A percentile compares a stretch with the other conserved stretches of the same genome.
phyloP scores from a whole-genome alignment of 2,329 filamentous ascomycete species.

The Ophiostoma triangulosporum region DNA sequence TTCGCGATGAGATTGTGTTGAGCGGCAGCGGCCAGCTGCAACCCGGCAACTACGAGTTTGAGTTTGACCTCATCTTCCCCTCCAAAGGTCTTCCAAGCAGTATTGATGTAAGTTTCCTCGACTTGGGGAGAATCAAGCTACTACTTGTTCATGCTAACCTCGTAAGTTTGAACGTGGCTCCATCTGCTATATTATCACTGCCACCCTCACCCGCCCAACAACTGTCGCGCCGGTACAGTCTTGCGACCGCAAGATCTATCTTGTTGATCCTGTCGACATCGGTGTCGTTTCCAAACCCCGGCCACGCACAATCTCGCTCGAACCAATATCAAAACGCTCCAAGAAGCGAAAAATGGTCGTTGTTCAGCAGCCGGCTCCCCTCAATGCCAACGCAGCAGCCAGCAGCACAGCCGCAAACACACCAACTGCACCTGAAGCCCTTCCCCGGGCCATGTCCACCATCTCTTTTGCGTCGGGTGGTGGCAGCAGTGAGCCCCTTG shows the following conservation, averaged over 20 bases:
- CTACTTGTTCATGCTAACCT: background rate
- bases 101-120: constrained; percentile 48
- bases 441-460: constrained; percentile 1
- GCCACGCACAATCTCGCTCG: constrained; percentile 71
- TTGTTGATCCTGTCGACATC: constrained; percentile 76
- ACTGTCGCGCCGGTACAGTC: constrained; percentile 68
- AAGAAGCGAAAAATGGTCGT: constrained; percentile 45
- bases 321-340: constrained; percentile 63
- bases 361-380: constrained; percentile 27
- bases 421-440: background rate
- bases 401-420: background rate
- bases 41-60: constrained; percentile 65
- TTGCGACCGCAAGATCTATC: constrained; percentile 67
- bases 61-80: constrained; percentile 29
- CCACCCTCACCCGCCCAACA: constrained; percentile 78
- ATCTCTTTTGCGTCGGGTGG: constrained; percentile 15
- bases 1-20: constrained; percentile 68
- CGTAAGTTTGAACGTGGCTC: constrained; percentile 87
- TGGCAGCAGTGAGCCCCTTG: constrained; percentile 19
- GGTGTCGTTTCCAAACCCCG: constrained; percentile 60
- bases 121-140: background rate
- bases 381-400: background rate
- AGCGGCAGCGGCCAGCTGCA: constrained; percentile 67
- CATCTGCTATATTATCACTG: constrained; percentile 80
- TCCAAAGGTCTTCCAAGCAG: constrained; percentile 57